Evolutionary conservation across 371 early-diverging fungal species (phyloP).

Genomic region (Mortierella sp.): DNA sequence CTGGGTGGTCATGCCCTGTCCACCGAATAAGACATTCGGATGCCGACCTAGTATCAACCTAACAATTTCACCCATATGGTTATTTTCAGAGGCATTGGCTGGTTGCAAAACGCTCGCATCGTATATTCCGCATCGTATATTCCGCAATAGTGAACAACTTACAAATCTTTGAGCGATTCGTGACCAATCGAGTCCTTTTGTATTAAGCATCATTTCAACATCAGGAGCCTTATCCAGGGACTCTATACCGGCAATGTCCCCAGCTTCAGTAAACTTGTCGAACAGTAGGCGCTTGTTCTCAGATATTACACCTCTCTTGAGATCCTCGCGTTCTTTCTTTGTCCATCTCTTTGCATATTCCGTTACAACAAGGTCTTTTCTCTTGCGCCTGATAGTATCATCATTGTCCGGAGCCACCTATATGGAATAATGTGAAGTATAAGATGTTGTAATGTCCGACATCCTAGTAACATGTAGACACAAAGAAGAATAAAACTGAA

Average conservation of each 20-base stretch:
- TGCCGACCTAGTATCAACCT: constrained; percentile 72
- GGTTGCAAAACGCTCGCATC: neutral
- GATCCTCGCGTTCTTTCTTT: constrained; percentile 58
- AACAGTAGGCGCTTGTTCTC: constrained; percentile 38
- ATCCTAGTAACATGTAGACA: too few species aligned
- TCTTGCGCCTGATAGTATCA: constrained; percentile 54
- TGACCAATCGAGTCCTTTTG: constrained; percentile 77
- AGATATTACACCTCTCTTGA: constrained; percentile 50
- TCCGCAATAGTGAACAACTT: constrained; percentile 2
- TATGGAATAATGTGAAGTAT: neutral
- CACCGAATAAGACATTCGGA: constrained; percentile 86
- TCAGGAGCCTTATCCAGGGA: constrained; percentile 64
- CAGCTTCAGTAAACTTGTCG: constrained; percentile 29
- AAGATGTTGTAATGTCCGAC: neutral
- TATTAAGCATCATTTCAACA: constrained; percentile 65
- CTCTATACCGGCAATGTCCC: constrained; percentile 13
- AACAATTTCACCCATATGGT: neutral
- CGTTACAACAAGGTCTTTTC: constrained; percentile 50
- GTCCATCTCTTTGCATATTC: constrained; percentile 60
- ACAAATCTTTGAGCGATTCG: constrained; percentile 74
- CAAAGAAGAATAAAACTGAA: neutral
- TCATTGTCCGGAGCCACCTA: constrained; percentile 63
- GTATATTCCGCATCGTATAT: neutral
- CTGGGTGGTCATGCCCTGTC: constrained; percentile 88
- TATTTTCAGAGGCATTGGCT: neutral